Base-by-base conservation (phyloP, 352 stramenopile species). In the Pythium brachiatum region DNA sequence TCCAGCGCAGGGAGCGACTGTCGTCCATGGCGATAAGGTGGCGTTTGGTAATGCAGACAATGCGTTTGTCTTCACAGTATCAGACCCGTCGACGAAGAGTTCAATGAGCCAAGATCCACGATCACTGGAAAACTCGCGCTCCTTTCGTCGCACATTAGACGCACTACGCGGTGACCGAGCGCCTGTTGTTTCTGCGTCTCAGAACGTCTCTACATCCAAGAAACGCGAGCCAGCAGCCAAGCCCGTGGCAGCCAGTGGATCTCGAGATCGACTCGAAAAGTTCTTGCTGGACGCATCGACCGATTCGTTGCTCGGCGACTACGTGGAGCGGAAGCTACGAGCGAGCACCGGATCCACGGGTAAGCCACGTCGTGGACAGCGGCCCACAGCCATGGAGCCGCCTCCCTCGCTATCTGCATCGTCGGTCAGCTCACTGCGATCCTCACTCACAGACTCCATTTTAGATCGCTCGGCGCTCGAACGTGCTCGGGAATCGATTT, bases 321-420 rank as follows among this genome's bases (percentile, higher is more conserved):
- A 83, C 29, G 76, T 91, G 9, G 83, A 90, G 43, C 74, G 78
- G 3, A 89, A 92, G 39, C 56, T 92, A 13, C 78, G 71, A 21
- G 60, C 61, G 36, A 79, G 64, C 34, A 53, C 34, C 13, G 34
- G 44, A 12, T 44, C 18, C 16, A 47, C 63, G 16, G 11, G 31
- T 16, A 41, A 18, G 7, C 31, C 13, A 1, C 23, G 29, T 31
- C 38, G 18, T 23, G 46, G 54, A 44, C 41, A 31, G 18, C 53
- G 53, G 9, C 62, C 52, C 7, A 60, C 38, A 31, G 73, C 61
- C 7, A 74, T 83, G 60, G 75, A 81, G 27, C 75, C 73, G 1
- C 75, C 75, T 18, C 68, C 75, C n/a, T 80, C 75, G 21, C 43
- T 84, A 7, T 72, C 60, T 6, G 66, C 58, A 5, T 84, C 74